These are phyloP conservation scores for Blastocystis sp. DNA, from an alignment of 352 stramenopile species.

Conservation along the genomic window DNA sequence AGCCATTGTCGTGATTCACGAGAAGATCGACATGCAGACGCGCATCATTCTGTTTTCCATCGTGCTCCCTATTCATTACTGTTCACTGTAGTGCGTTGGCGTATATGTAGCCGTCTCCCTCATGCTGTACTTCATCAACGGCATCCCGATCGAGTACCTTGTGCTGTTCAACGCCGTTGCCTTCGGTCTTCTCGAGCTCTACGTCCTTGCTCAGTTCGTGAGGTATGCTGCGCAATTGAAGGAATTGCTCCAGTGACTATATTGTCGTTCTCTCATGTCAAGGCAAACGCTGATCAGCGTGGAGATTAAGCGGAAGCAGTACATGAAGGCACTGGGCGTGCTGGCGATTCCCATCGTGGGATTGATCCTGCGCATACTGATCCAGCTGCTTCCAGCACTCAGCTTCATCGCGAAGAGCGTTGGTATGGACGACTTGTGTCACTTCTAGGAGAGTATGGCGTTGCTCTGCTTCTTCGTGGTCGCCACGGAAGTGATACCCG, in stretches of 20 bases:
- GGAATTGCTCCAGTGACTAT: constrained; percentile 11
- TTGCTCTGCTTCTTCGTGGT: not conserved
- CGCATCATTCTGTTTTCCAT: not conserved
- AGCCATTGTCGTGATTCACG: constrained; percentile 7
- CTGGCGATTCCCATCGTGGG: not conserved
- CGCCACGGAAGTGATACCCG: constrained; percentile 15
- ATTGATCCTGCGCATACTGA: not conserved
- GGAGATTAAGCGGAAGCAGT: constrained; percentile 31
- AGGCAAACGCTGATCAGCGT: constrained; percentile 43
- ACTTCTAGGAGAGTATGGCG: not conserved
- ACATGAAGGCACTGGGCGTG: not conserved
- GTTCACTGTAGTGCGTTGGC: not conserved
- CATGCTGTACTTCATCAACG: not conserved
- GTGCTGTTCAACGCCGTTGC: not conserved
- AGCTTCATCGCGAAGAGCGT: not conserved
- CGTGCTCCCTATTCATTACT: not conserved
- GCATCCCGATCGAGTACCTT: not conserved
- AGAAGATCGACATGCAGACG: constrained; percentile 16
- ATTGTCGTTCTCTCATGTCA: not conserved
- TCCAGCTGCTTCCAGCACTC: not conserved
- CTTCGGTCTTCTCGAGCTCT: constrained; percentile 20
- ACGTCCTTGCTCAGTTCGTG: constrained; percentile 9
- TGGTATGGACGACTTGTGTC: not conserved
- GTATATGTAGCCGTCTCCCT: not conserved
- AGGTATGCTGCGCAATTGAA: not conserved